A percentile compares a stretch with the other conserved stretches of the same genome.
phyloP scores from a whole-genome alignment of 2,329 filamentous ascomycete genomes.

The Botrytis pseudocinerea region DNA sequence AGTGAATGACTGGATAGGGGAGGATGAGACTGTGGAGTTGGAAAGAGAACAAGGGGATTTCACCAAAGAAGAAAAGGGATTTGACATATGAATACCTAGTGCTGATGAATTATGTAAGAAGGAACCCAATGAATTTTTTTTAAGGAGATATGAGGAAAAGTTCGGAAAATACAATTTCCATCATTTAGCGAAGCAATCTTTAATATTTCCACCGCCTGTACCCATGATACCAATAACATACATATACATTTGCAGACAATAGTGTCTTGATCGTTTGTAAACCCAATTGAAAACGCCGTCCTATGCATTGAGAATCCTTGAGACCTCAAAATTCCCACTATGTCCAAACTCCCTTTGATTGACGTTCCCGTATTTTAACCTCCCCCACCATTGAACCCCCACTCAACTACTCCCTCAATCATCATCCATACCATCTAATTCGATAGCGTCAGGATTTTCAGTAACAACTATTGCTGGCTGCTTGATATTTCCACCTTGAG shows the following conservation, averaged over 20 bases:
- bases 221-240: slow-evolving; percentile 19
- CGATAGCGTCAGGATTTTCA: slow-evolving; percentile 82
- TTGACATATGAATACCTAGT: slow-evolving; percentile 1
- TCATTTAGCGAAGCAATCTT: slow-evolving; percentile 16
- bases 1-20: background rate
- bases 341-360: slow-evolving; percentile 20
- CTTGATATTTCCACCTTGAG: slow-evolving; percentile 58
- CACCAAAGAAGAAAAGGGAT: background rate
- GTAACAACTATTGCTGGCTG: slow-evolving; percentile 47
- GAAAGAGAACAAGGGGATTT: background rate
- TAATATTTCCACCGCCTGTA: slow-evolving; percentile 11
- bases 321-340: slow-evolving; percentile 18
- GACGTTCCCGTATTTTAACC: slow-evolving; percentile 16
- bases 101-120: slow-evolving; percentile 6
- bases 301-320: slow-evolving; percentile 26
- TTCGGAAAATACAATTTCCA: background rate
- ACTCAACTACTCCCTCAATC: slow-evolving; percentile 25
- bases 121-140: background rate
- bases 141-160: background rate
- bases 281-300: slow-evolving; percentile 25
- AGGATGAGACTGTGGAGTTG: background rate
- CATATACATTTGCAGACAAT: slow-evolving; percentile 18
- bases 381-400: slow-evolving; percentile 11
- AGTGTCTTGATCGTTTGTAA: slow-evolving; percentile 11
- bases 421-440: slow-evolving; percentile 60